Percentiles rank a stretch among this genome's conserved stretches.
These are phyloP conservation scores for Lodderomyces metapsilosis DNA, from an alignment of 1,139 yeast genomes.

Conservation along the genomic window DNA sequence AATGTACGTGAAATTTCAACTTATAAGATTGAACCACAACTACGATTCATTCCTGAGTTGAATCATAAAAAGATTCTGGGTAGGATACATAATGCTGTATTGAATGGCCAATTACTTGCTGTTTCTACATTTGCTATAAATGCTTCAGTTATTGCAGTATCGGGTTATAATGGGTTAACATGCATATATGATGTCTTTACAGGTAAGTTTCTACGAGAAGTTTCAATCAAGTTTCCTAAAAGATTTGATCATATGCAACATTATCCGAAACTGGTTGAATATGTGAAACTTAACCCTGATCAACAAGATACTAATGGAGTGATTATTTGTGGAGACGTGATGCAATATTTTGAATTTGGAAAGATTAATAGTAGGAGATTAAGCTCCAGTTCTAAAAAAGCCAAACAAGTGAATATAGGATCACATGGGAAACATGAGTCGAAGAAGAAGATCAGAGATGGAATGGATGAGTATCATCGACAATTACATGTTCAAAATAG, in stretches of 20 bases:
- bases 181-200: conserved; percentile 62
- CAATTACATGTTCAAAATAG: conserved; percentile 19
- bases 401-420: conserved; percentile 11
- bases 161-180: conserved; percentile 63
- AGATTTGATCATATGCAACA: conserved; percentile 26
- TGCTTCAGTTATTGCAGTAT: conserved; percentile 52
- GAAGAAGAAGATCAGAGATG: conserved; percentile 30
- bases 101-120: conserved; percentile 9
- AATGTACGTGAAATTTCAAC: conserved; percentile 31
- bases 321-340: conserved; percentile 51
- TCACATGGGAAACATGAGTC: conserved; percentile 11
- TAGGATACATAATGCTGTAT: conserved; percentile 10
- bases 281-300: conserved; percentile 43
- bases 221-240: conserved; percentile 46
- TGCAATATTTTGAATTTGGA: conserved; percentile 68
- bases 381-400: neutral
- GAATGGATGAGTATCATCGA: conserved; percentile 38
- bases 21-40: conserved; percentile 19
- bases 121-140: conserved; percentile 34
- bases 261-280: conserved; percentile 39
- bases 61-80: conserved; percentile 19
- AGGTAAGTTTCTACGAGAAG: conserved; percentile 53
- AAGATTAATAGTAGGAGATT: conserved; percentile 10
- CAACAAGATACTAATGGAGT: conserved; percentile 50
- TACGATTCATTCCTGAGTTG: conserved; percentile 20